Evolutionary conservation across 352 stramenopile genomes (phyloP), one percentile per base, ranked within the genome.

Genomic region (Thraustochytrium striatum): DNA sequence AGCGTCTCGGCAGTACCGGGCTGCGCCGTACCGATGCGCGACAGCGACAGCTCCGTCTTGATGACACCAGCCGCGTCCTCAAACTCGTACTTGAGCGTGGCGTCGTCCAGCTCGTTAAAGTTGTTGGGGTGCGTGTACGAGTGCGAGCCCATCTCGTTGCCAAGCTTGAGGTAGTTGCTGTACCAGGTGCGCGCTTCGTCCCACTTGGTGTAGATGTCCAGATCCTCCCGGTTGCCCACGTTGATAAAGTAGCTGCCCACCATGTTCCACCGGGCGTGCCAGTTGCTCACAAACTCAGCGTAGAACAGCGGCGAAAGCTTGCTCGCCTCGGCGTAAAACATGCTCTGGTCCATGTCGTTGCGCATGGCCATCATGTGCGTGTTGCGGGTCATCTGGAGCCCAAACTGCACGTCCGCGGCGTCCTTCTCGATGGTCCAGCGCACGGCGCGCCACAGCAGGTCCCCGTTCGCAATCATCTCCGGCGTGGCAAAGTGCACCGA

Each of bases 81-180:
- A 50, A 79, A 79, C 69, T 79, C 16, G 55, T 55, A 79, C 53
- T 52, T 16, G n/a, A 79, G 69, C 25, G 72, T 36, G 30, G 50
- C 11, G 39, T 79, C 69, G 21, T 33, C 21, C 32, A 79, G 69
- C 3, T 44, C 21, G 11, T 52, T 55, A 52, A 79, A 72, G 57
- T 79, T 35, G 21, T 79, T n/a, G n/a, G 69, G 69, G 50, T 79
- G 69, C 8, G 69, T 79, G 69, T 65, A 79, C 5, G 69, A 79
- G 57, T 79, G 69, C 28, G 69, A 72, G n/a, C 47, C 69, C 19
- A 79, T 58, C 69, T 79, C 69, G 69, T 50, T 69, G 2, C 55
- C 50, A 13, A 57, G 33, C 1, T 21, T 52, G 30, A 79, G 57
- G 69, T 61, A 58, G 21, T 73, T 9, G 11, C 50, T 28, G 47